Evolutionary conservation across 78 protist species (phyloP).

Genomic region (Cyanophora paradoxa): DNA sequence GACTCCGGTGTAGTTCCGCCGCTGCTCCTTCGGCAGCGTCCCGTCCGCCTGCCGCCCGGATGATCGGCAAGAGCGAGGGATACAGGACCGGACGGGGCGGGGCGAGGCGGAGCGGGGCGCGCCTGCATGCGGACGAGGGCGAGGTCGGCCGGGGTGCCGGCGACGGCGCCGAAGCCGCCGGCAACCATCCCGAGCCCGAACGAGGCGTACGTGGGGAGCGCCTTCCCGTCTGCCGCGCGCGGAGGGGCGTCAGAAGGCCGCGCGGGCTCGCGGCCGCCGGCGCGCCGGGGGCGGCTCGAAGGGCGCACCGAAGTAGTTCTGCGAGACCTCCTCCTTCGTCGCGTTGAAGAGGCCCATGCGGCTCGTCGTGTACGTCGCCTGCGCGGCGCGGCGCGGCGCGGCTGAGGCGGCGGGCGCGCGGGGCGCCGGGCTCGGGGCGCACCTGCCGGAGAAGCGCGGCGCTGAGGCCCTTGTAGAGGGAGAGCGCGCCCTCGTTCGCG

Average conservation of each 20-base stretch:
- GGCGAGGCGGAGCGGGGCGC: no score
- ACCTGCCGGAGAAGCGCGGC: slow-evolving; percentile 1
- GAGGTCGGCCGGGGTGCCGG: slow-evolving; percentile 3
- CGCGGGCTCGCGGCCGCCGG: no score
- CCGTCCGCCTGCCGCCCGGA: not conserved
- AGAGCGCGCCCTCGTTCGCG: not conserved
- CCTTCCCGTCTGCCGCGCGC: not conserved
- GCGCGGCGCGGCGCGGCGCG: no score
- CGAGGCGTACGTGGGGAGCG: not conserved
- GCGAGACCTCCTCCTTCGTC: not conserved
- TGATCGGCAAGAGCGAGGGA: not conserved
- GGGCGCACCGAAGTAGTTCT: not conserved
- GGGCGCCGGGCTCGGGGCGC: not conserved
- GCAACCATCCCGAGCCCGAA: not conserved
- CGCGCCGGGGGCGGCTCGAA: no score
- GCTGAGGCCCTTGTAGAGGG: not conserved
- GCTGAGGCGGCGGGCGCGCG: no score
- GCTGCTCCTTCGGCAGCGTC: not conserved
- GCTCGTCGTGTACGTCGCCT: slow-evolving; percentile 30
- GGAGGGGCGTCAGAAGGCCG: not conserved
- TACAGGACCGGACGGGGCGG: no score
- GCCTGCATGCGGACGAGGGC: not conserved
- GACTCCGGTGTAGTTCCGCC: slow-evolving; percentile 1
- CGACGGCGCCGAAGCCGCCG: not conserved
- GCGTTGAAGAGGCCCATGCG: slow-evolving; percentile 36